Base-by-base conservation (phyloP, 768 basidiomycete species). In the Agrocybe praecox region DNA sequence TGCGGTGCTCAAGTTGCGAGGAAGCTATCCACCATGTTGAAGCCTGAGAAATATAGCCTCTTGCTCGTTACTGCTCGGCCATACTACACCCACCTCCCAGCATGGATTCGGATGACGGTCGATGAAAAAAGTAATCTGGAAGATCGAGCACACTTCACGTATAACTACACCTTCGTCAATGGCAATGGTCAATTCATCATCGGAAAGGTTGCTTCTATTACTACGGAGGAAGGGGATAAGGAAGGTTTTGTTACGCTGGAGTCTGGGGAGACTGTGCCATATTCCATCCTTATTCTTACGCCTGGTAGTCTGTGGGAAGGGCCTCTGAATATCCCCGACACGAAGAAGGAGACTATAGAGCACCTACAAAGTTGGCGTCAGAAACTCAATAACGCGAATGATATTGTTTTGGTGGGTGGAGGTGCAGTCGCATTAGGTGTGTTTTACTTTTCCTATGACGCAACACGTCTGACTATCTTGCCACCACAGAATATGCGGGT, bases 231-330 rank as follows among this genome's bases (percentile, higher is more conserved):
- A 9, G 61, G 59, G 6, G 53, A 52, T 33, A 55, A 56, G 18
- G 59, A 52, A 19, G 61, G 79, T 0, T 55, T 64, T 19, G 75
- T 90, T 6, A 70, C 77, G 6, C 75, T 90, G 9, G 74, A 73
- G 9, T 70, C 73, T 58, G 85, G 84, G 32, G 77, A 84, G 49
- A 66, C 65, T 18, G 56, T 89, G 12, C 65, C 69, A 8, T 91
- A 84, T 67, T 76, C 78, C 11, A 69, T 80, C 19, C 80, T 91
- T 43, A 76, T 90, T 34, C 68, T 90, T 32, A 80, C 86, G 0
- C 75, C 87, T 2, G 89, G 89, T 1, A 77, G 76, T 40, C 68
- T 60, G 4, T 90, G 84, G 84, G 65, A 69, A 12, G 85, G 81
- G 0, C 80, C 82, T 0, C 45, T 82, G 44, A 67, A 70, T 15